Evolutionary conservation across 2,329 filamentous ascomycete genomes (phyloP).

Genomic region (Talaromyces pinophilus): DNA sequence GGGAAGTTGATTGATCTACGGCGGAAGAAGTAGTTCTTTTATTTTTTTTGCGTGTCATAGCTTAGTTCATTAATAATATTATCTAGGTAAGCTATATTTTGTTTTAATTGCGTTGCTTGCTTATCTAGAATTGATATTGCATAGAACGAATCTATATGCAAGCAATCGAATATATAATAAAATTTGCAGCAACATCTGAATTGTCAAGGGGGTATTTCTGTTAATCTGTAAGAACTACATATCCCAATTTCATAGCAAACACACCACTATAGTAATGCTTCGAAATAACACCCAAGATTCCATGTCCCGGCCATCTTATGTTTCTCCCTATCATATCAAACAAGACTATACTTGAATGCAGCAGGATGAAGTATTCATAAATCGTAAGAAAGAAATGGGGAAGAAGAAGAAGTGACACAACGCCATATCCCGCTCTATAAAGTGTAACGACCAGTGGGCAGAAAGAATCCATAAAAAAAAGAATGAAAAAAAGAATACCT

Average conservation of each 20-base stretch:
- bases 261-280: background rate
- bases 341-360: background rate
- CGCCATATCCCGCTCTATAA: constrained; percentile 19
- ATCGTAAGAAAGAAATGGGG: background rate
- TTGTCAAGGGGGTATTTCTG: background rate
- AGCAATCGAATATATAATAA: background rate
- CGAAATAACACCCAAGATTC: background rate
- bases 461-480: background rate
- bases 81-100: background rate
- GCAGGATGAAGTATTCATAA: background rate
- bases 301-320: background rate
- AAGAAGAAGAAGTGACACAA: background rate
- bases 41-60: background rate
- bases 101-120: background rate
- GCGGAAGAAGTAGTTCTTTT: constrained; percentile 15
- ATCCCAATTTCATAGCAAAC: background rate
- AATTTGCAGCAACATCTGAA: background rate
- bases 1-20: constrained; percentile 56
- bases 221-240: background rate
- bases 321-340: background rate
- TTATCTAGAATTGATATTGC: background rate
- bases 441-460: background rate
- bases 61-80: background rate
- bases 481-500: background rate
- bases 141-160: constrained; percentile 3